A percentile compares a stretch with the other conserved stretches of the same genome.
Conservation (phyloP, 2,329 filamentous ascomycete species). For the Colletotrichum limetticola region DNA sequence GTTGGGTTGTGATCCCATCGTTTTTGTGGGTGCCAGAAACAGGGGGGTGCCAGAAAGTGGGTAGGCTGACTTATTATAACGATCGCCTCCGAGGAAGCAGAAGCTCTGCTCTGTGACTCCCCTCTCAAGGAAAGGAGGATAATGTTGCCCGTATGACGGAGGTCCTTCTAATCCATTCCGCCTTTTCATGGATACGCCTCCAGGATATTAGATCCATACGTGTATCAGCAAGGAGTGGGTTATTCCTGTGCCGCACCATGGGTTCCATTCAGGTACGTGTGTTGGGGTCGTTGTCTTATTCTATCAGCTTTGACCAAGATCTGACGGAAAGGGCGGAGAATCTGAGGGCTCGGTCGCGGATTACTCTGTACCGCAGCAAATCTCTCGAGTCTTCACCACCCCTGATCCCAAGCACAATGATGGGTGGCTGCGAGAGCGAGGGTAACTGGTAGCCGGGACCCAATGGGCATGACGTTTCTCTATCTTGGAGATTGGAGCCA, state of each 20-base stretch:
- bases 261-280: neutral
- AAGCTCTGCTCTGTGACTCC: neutral
- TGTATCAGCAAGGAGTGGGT: neutral
- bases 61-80: too few relatives aligned
- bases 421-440: neutral
- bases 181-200: neutral
- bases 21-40: too few relatives aligned
- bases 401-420: neutral
- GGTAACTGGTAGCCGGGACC: neutral
- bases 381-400: neutral
- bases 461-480: neutral
- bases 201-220: neutral
- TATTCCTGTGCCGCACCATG: neutral
- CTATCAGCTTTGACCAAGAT: neutral
- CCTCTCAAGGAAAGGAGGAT: neutral
- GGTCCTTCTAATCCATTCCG: neutral
- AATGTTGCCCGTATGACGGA: neutral
- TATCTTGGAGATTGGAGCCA: neutral
- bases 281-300: neutral
- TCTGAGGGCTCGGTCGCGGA: neutral
- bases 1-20: too few relatives aligned
- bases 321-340: neutral
- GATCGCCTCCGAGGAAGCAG: neutral
- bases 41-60: too few relatives aligned
- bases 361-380: neutral